phyloP scores from a whole-genome alignment of 208 protist species.

The Leishmania braziliensis region DNA sequence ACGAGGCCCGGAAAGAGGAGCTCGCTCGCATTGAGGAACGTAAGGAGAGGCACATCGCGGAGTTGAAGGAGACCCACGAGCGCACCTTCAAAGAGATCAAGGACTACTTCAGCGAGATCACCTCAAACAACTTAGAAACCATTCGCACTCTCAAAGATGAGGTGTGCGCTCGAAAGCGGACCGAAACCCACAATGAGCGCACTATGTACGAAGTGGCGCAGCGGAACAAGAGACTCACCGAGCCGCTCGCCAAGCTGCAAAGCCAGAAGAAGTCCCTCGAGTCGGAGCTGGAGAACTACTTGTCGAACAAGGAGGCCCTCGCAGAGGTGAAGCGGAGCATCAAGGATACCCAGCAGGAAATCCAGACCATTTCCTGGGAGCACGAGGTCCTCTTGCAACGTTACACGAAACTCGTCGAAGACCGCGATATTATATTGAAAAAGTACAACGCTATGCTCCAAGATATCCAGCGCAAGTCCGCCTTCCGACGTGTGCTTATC shows the following conservation, averaged over 20 bases:
- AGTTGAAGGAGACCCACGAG: constrained; percentile 96
- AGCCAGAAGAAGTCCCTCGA: constrained; percentile 92
- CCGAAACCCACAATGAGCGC: constrained; percentile 96
- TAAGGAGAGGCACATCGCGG: constrained; percentile 96
- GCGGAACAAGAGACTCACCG: constrained; percentile 96
- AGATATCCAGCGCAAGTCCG: constrained; percentile 95
- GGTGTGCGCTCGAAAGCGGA: constrained; percentile 94
- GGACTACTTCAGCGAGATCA: constrained; percentile 99
- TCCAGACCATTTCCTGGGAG: constrained; percentile 94
- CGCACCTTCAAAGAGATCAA: constrained; percentile 97
- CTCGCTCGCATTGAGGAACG: constrained; percentile 95
- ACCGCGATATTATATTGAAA: constrained; percentile 95
- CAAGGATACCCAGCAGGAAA: constrained; percentile 84
- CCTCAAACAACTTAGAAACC: constrained; percentile 98
- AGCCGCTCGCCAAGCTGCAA: constrained; percentile 94
- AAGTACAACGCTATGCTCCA: constrained; percentile 96
- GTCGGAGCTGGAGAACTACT: constrained; percentile 91
- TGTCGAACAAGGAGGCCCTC: constrained; percentile 89
- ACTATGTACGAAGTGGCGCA: constrained; percentile 97
- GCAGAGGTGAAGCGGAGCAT: constrained; percentile 76
- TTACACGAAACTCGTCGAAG: constrained; percentile 91
- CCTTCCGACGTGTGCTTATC: constrained; percentile 95
- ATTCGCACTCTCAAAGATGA: constrained; percentile 98
- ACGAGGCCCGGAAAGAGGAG: constrained; percentile 91
- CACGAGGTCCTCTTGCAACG: constrained; percentile 96